phyloP scores from a whole-genome alignment of 2,329 filamentous ascomycete genomes.

The Hymenoscyphus linearis region DNA sequence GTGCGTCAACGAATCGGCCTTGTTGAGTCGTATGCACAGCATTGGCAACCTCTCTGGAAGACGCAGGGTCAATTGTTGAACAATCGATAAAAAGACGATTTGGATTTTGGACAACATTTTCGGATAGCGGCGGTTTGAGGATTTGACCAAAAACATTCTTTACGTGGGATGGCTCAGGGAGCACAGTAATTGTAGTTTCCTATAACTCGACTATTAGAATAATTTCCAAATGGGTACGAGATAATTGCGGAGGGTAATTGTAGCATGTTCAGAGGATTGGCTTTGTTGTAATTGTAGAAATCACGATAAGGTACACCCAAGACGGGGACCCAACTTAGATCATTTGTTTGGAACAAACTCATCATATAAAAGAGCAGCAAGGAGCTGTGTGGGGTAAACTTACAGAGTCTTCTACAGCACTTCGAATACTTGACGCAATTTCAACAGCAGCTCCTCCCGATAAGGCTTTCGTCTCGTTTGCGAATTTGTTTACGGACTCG shows the following conservation, averaged over 20 bases:
- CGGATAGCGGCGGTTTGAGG: conserved; percentile 50
- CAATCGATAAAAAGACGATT: conserved; percentile 87
- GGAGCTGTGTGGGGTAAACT: conserved; percentile 31
- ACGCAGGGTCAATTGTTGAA: conserved; percentile 90
- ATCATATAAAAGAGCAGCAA: conserved; percentile 36
- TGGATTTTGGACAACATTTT: conserved; percentile 41
- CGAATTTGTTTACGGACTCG: conserved; percentile 49
- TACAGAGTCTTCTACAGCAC: conserved; percentile 64
- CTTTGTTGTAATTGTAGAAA: conserved; percentile 56
- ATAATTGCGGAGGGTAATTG: conserved; percentile 9
- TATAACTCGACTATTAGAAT: conserved; percentile 36
- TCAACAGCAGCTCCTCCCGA: conserved; percentile 43
- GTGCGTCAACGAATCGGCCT: conserved; percentile 84
- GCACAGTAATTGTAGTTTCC: conserved; percentile 82
- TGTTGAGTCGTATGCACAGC: conserved; percentile 60
- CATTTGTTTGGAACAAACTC: conserved; percentile 52
- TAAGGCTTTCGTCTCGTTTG: conserved; percentile 38
- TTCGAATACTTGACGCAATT: conserved; percentile 51
- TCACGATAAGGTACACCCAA: conserved; percentile 49
- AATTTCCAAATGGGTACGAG: neutral
- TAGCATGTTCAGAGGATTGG: conserved; percentile 64
- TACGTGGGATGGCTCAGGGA: conserved; percentile 87
- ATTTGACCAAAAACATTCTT: conserved; percentile 76
- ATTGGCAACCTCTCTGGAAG: conserved; percentile 72
- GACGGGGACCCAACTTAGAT: conserved; percentile 66